Conservation (phyloP, 176 grass and related monocot genomes). For the Hordeum marinum region DNA sequence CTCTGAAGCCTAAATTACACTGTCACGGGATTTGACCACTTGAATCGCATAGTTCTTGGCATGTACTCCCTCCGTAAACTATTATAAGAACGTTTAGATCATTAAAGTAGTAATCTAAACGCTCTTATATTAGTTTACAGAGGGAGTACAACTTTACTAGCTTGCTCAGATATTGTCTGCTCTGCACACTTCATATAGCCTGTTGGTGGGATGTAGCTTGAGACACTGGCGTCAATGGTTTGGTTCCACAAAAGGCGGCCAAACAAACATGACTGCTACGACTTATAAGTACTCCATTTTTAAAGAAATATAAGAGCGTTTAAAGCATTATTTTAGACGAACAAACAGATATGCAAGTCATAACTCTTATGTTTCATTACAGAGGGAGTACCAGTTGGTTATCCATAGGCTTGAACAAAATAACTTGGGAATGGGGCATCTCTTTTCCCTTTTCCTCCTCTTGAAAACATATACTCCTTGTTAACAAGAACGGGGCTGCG, state of each 20-base stretch:
- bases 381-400: neutral
- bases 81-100: too few species aligned
- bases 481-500: neutral
- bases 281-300: neutral
- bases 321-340: too few species aligned
- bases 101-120: too few species aligned
- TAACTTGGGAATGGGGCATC: neutral
- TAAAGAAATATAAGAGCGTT: too few species aligned
- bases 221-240: neutral
- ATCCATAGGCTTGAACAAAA: neutral
- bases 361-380: too few species aligned
- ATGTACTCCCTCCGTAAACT: too few species aligned
- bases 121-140: too few species aligned
- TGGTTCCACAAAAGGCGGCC: neutral
- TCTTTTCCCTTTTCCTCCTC: neutral
- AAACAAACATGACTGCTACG: neutral
- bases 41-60: neutral
- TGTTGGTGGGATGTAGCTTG: neutral
- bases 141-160: neutral
- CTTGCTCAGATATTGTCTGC: slow-evolving; percentile 11
- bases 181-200: neutral
- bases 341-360: too few species aligned
- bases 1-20: neutral
- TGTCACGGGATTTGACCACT: neutral
- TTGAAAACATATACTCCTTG: neutral